These are phyloP conservation scores for Aspergillus quadrilineatus DNA, from an alignment of 2,329 filamentous ascomycete species.

Conservation along the genomic window DNA sequence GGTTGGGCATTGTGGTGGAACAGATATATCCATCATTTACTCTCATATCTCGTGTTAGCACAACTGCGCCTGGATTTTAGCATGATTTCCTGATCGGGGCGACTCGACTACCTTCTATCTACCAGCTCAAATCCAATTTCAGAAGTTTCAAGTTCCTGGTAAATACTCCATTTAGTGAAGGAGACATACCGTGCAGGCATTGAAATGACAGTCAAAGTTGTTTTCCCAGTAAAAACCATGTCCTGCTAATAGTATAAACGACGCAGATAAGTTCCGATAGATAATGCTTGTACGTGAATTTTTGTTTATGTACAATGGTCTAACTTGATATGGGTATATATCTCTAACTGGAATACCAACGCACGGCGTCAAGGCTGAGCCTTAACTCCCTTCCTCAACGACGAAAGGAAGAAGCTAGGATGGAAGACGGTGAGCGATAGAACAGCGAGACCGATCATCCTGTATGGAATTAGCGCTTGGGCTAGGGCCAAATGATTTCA, in stretches of 20 bases:
- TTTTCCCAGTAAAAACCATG: no score
- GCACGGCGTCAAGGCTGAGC: constrained; percentile 15
- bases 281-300: no score
- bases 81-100: not conserved
- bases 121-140: no score
- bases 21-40: constrained; percentile 1
- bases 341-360: not conserved
- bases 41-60: not conserved
- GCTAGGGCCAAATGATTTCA: not conserved
- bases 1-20: not conserved
- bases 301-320: not conserved
- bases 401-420: constrained; percentile 46
- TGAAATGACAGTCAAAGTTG: no score
- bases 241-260: no score
- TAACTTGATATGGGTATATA: not conserved
- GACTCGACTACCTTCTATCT: no score
- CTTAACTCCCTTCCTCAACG: constrained; percentile 30
- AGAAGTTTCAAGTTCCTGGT: no score
- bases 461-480: constrained; percentile 15
- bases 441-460: constrained; percentile 48
- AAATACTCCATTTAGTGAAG: no score
- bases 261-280: no score
- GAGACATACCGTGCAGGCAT: no score
- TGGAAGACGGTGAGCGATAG: constrained; percentile 45
- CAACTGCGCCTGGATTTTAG: constrained; percentile 2